A percentile compares a stretch with the other conserved stretches of the same genome.
Evolutionary conservation across 179 eudicot genomes (phyloP).

Genomic region (Silene coronaria): DNA sequence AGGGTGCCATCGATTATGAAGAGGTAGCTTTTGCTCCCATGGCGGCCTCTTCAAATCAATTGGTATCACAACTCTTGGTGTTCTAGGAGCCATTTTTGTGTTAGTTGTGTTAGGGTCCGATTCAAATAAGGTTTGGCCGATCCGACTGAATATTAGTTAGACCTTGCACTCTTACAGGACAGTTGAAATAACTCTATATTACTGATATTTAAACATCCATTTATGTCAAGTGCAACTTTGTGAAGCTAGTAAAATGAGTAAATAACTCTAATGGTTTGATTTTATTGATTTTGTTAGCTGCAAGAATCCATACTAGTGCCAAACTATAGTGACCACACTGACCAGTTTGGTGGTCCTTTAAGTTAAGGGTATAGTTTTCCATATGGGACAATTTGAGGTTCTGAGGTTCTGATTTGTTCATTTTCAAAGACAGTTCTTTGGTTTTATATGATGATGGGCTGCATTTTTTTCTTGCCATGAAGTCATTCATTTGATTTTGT

Average conservation of each 20-base stretch:
- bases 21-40: slow-evolving; percentile 66
- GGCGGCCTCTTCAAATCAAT: slow-evolving; percentile 64
- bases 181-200: not conserved
- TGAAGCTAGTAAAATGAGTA: not conserved
- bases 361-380: not conserved
- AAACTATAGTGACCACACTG: not conserved
- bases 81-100: slow-evolving; percentile 51
- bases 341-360: slow-evolving; percentile 17
- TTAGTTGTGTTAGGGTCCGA: no score
- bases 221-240: no score
- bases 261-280: not conserved
- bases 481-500: no score
- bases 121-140: no score
- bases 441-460: no score
- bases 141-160: no score
- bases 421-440: no score
- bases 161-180: not conserved
- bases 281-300: not conserved
- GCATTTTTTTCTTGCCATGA: no score
- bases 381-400: slow-evolving; percentile 17
- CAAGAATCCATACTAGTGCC: not conserved
- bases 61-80: slow-evolving; percentile 48
- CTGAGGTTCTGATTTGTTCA: slow-evolving; percentile 7
- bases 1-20: slow-evolving; percentile 96
- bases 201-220: not conserved